These are phyloP conservation scores for Deuterostichococcus epilithicus DNA, from an alignment of 139 green algal species.

Conservation along the genomic window DNA sequence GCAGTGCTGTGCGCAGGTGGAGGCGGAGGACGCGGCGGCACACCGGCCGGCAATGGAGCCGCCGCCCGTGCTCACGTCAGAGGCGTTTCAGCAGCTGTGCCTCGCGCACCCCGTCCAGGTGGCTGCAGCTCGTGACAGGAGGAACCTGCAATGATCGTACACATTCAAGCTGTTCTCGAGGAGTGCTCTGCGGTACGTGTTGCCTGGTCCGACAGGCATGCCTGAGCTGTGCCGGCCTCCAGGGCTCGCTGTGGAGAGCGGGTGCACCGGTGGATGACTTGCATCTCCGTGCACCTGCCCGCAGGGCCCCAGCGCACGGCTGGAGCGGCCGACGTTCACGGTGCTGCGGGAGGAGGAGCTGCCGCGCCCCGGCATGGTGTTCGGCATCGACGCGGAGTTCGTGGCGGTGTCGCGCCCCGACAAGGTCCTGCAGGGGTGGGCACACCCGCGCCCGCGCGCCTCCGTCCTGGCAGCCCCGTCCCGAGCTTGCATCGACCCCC, in stretches of 20 bases:
- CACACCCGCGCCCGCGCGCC: background rate
- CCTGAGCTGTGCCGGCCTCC: too few species aligned
- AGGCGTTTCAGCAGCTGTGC: constrained; percentile 62
- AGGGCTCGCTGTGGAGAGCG: too few species aligned
- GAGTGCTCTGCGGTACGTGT: too few species aligned
- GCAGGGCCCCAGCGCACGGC: constrained; percentile 23
- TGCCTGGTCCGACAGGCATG: too few species aligned
- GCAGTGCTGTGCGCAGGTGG: constrained; percentile 15
- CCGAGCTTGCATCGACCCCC: background rate
- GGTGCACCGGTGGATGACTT: background rate
- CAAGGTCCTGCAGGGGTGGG: constrained; percentile 36
- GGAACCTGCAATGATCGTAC: background rate
- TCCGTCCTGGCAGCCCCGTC: background rate
- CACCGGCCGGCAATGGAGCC: background rate
- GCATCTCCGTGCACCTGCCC: background rate
- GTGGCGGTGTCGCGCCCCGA: constrained; percentile 69
- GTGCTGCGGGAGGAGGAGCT: constrained; percentile 58
- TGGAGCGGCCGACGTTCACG: constrained; percentile 47
- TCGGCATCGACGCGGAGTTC: constrained; percentile 95
- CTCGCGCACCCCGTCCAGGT: constrained; percentile 45
- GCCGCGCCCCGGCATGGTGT: constrained; percentile 53
- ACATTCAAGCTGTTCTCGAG: background rate
- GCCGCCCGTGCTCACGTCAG: constrained; percentile 38
- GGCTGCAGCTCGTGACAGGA: background rate
- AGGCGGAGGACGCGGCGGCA: constrained; percentile 1